Evolutionary conservation across 73 alveolate genomes (phyloP), one percentile per base, ranked within the genome.

Genomic region (Paramecium primaurelia): DNA sequence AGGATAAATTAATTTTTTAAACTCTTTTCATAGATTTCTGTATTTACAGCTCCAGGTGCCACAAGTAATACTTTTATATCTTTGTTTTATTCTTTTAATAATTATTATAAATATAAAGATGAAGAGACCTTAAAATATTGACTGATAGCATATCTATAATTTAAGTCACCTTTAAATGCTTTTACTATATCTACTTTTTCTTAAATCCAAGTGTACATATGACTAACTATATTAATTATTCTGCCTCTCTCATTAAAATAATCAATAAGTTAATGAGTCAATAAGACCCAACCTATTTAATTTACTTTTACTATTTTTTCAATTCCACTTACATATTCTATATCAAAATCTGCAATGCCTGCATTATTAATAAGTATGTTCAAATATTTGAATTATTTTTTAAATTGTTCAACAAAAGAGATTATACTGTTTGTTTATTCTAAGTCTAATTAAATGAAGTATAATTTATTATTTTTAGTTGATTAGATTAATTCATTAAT

Each of bases 11-110:
- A 54, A 22, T 54, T 18, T 54, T 54, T 54, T n/a, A 54, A 18
- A 54, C 69, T 54, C 32, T 54, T 54, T 8, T 54, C 69, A 54
- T 4, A 54, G 11, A 89, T 69, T 45, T 89, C 68, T 9, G 94
- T 42, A 6, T 88, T 71, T 14, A 89, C 94, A 22, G 47, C 36
- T 22, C 94, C 94, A 26, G 94, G 94, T 44, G 77, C 77, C 9
- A 89, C 40, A 14, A 77, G 38, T 37, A 89, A 77, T 25, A 83
- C 69, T 64, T 71, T 89, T 11, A 77, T 83, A 45, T 69, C 38
- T 18, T 42, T 51, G 5, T 87, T 68, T 45, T 89, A 32, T 22
- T 71, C 30, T 2, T 89, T 88, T 12, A 68, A 32, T 40, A 34
- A 71, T 71, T 89, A 25, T 30, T 69, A 18, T 40, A 89, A 18